A percentile compares a stretch with the other conserved stretches of the same genome.
Conservation (phyloP, 192 early-diverging fungal genomes). For the Coemansia erecta region DNA sequence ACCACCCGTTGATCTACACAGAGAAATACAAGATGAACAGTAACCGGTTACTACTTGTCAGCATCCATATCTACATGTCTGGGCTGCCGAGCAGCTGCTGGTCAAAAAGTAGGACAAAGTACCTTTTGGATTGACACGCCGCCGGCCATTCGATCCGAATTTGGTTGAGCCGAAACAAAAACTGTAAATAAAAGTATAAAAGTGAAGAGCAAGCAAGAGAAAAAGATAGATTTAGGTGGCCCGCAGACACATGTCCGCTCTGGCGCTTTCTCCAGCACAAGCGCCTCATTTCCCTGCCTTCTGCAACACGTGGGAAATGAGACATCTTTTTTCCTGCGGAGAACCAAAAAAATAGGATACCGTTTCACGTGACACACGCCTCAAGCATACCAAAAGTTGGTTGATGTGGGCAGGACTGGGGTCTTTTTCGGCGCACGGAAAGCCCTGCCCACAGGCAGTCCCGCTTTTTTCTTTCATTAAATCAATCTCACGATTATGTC, state of each 20-base stretch:
- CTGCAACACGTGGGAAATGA: no score
- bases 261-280: no score
- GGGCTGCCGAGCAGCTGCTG: not conserved
- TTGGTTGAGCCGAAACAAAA: no score
- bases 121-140: not conserved
- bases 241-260: no score
- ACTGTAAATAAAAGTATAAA: no score
- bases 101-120: not conserved
- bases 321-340: not conserved
- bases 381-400: no score
- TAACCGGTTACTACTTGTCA: not conserved
- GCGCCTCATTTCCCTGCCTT: no score
- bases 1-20: constrained; percentile 50
- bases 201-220: not conserved
- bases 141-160: no score
- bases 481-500: constrained; percentile 50
- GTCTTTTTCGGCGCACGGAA: no score
- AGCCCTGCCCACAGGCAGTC: not conserved
- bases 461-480: not conserved
- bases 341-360: no score
- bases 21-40: constrained; percentile 3
- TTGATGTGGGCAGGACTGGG: no score
- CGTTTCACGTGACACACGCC: no score
- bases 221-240: not conserved
- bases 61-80: not conserved